Evolutionary conservation across 2,329 filamentous ascomycete genomes (phyloP).

Genomic region (Aspergillus jensenii): DNA sequence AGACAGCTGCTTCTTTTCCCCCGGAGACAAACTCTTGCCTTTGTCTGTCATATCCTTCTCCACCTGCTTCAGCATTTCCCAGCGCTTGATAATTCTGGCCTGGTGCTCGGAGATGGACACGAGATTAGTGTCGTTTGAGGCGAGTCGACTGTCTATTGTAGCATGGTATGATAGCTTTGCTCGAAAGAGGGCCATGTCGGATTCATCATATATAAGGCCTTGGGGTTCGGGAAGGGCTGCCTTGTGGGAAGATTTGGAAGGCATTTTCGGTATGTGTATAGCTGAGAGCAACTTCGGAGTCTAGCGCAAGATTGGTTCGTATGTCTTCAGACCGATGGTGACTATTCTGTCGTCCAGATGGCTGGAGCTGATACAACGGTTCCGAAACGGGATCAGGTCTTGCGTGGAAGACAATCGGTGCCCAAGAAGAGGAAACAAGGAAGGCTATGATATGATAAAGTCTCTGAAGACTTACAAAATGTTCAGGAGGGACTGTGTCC

Average conservation of each 20-base stretch:
- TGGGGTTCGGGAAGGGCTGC: constrained; percentile 31
- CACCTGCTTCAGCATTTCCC: constrained; percentile 35
- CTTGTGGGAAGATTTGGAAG: constrained; percentile 22
- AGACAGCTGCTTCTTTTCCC: constrained; percentile 32
- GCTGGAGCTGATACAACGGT: neutral
- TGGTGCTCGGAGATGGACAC: constrained; percentile 35
- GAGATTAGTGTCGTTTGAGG: constrained; percentile 33
- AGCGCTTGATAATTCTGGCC: constrained; percentile 34
- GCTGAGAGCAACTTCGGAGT: neutral
- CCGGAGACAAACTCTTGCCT: constrained; percentile 29
- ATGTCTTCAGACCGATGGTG: neutral
- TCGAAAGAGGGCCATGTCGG: constrained; percentile 38
- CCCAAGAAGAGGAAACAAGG: neutral
- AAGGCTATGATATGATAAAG: neutral
- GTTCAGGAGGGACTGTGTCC: neutral
- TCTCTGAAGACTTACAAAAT: neutral
- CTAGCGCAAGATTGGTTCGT: neutral
- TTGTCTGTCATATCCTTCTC: constrained; percentile 35
- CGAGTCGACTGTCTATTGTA: constrained; percentile 34
- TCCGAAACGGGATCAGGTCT: neutral
- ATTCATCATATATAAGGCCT: constrained; percentile 37
- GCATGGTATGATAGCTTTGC: constrained; percentile 37
- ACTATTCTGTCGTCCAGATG: neutral
- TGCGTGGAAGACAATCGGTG: neutral
- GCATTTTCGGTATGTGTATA: constrained; percentile 18